Conservation (phyloP, 2,329 filamentous ascomycete species). For the Colletotrichum agaves region DNA sequence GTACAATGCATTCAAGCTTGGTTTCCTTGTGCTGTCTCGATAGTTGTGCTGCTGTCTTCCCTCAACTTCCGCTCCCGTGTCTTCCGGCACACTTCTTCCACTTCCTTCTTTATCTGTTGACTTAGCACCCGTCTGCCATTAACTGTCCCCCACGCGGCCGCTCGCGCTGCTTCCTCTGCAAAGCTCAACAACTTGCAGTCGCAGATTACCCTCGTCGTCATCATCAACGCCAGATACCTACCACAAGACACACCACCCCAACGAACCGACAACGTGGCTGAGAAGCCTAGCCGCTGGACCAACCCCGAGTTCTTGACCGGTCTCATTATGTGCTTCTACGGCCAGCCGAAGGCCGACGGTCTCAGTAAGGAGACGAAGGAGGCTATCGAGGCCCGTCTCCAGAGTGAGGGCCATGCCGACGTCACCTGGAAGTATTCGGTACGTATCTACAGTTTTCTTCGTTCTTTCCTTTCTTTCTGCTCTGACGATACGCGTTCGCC, state of each 20-base stretch:
- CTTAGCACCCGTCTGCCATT: neutral
- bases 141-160: neutral
- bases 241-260: neutral
- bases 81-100: too few species aligned
- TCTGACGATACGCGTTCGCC: neutral
- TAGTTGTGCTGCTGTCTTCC: too few species aligned
- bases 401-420: neutral
- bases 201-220: neutral
- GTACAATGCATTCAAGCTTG: too few species aligned
- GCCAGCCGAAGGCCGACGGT: neutral
- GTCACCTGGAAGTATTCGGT: slow-evolving; percentile 24
- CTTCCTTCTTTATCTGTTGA: too few species aligned
- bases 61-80: too few species aligned
- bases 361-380: slow-evolving; percentile 23
- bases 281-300: slow-evolving; percentile 4
- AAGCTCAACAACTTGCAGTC: neutral
- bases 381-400: neutral
- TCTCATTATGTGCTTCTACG: slow-evolving; percentile 13
- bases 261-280: slow-evolving; percentile 1
- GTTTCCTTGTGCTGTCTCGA: too few species aligned
- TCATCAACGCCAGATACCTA: neutral
- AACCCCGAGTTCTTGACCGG: neutral
- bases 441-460: neutral
- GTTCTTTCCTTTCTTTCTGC: neutral
- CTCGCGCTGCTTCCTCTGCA: neutral